Evolutionary conservation across 2,329 filamentous ascomycete genomes (phyloP).

Genomic region (Ophiocordyceps polyrhachis-furcata): DNA sequence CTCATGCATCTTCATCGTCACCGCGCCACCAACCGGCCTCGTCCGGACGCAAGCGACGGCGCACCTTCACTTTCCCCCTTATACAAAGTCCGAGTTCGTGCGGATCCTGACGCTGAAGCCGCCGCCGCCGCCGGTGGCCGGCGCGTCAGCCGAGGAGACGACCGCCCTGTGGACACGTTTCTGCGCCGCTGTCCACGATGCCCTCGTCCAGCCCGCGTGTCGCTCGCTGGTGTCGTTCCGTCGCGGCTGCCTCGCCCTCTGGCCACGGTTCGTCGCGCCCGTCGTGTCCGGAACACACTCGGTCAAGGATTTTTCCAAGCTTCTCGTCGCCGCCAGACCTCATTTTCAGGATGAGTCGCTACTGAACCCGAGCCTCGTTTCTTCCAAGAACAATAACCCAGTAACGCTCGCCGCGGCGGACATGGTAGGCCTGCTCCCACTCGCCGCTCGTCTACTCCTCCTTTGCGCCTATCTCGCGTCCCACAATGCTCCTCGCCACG

Average conservation of each 20-base stretch:
- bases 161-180: conserved; percentile 64
- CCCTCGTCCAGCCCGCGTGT: conserved; percentile 61
- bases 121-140: conserved; percentile 23
- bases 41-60: conserved; percentile 53
- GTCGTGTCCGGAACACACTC: conserved; percentile 54
- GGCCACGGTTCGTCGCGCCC: conserved; percentile 69
- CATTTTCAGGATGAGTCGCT: conserved; percentile 58
- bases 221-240: conserved; percentile 60
- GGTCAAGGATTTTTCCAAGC: conserved; percentile 64
- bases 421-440: conserved; percentile 43
- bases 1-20: conserved; percentile 59
- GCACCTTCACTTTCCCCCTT: conserved; percentile 68
- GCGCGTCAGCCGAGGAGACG: conserved; percentile 34
- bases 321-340: conserved; percentile 52
- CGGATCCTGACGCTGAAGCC: conserved; percentile 48
- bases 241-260: conserved; percentile 53
- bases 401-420: conserved; percentile 13
- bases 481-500: conserved; percentile 58
- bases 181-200: conserved; percentile 69
- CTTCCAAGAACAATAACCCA: not conserved
- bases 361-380: conserved; percentile 44
- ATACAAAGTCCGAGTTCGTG: conserved; percentile 63
- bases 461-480: conserved; percentile 66
- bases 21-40: conserved; percentile 47
- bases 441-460: conserved; percentile 54